These are phyloP conservation scores for Sporothrix globosa DNA, from an alignment of 2,329 filamentous ascomycete species.

Conservation along the genomic window DNA sequence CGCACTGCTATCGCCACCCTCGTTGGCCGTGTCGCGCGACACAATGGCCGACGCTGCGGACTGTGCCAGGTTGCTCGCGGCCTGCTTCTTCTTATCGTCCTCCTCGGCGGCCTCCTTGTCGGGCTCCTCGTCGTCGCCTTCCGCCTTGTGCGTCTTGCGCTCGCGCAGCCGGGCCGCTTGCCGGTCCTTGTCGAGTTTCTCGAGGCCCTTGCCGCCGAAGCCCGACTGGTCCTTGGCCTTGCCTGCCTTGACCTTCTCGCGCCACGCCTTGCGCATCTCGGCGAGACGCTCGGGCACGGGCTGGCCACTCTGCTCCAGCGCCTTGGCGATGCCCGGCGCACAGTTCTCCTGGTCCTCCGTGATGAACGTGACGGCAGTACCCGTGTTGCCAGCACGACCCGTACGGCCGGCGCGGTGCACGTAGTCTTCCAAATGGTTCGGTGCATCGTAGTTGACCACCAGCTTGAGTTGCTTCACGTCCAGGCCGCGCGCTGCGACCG, in stretches of 20 bases:
- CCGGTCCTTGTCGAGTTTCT: slow-evolving; percentile 86
- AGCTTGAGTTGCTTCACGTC: slow-evolving; percentile 96
- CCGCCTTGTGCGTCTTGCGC: slow-evolving; percentile 86
- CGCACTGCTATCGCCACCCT: background rate
- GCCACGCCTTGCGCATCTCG: slow-evolving; percentile 72
- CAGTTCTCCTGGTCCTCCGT: slow-evolving; percentile 91
- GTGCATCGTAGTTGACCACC: slow-evolving; percentile 93
- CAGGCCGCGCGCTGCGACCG: slow-evolving; percentile 89
- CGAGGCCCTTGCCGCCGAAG: slow-evolving; percentile 93
- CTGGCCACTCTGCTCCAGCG: slow-evolving; percentile 88
- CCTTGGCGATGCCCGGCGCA: slow-evolving; percentile 84
- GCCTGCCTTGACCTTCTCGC: slow-evolving; percentile 88
- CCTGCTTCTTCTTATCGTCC: slow-evolving; percentile 71
- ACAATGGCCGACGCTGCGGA: slow-evolving; percentile 63
- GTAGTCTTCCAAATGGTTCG: slow-evolving; percentile 94
- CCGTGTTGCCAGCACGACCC: slow-evolving; percentile 89
- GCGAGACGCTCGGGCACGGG: slow-evolving; percentile 71
- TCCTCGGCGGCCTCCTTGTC: slow-evolving; percentile 64
- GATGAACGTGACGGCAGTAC: slow-evolving; percentile 92
- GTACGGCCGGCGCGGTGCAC: slow-evolving; percentile 93
- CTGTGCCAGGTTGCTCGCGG: slow-evolving; percentile 66
- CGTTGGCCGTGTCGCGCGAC: slow-evolving; percentile 55
- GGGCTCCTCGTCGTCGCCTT: slow-evolving; percentile 79
- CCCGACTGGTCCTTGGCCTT: slow-evolving; percentile 88
- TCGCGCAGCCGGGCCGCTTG: slow-evolving; percentile 84